Percentiles rank a stretch among this genome's conserved stretches.
These are phyloP conservation scores for Candida caryicola DNA, from an alignment of 805 yeast species.

Conservation along the genomic window DNA sequence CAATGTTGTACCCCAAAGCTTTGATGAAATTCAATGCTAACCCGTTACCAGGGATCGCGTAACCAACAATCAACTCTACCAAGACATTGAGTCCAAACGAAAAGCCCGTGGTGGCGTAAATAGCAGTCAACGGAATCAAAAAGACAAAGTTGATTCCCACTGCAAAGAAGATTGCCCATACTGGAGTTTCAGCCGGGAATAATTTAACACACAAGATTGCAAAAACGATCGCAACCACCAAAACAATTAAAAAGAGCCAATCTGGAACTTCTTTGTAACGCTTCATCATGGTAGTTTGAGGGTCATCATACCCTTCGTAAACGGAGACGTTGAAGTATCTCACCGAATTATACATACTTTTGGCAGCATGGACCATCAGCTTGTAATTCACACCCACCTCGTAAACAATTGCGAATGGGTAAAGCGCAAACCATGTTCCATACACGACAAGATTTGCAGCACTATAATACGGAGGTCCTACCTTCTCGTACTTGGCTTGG, in stretches of 20 bases:
- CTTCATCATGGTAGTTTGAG: constrained; percentile 32
- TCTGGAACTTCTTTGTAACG: constrained; percentile 36
- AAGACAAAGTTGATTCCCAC: constrained; percentile 31
- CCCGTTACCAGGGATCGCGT: constrained; percentile 37
- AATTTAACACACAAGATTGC: constrained; percentile 29
- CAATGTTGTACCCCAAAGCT: constrained; percentile 55
- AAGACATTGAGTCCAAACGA: constrained; percentile 34
- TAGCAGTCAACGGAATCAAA: constrained; percentile 29
- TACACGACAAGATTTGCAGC: constrained; percentile 21
- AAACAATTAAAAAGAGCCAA: constrained; percentile 24
- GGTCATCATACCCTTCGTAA: constrained; percentile 32
- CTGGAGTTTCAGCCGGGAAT: constrained; percentile 34
- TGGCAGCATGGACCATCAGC: constrained; percentile 12
- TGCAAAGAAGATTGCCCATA: constrained; percentile 36
- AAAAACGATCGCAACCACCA: constrained; percentile 28
- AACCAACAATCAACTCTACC: constrained; percentile 36
- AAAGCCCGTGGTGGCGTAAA: constrained; percentile 31
- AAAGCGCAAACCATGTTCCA: constrained; percentile 24
- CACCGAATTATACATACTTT: constrained; percentile 13
- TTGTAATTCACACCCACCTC: constrained; percentile 13
- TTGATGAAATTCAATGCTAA: constrained; percentile 47
- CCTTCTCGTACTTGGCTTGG: constrained; percentile 14
- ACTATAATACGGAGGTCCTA: constrained; percentile 22
- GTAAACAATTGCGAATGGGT: constrained; percentile 24
- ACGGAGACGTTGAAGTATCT: constrained; percentile 21